A percentile compares a stretch with the other conserved stretches of the same genome.
Evolutionary conservation across 148 eudicot genomes (phyloP).

Genomic region (Rhododendron williamsianum): DNA sequence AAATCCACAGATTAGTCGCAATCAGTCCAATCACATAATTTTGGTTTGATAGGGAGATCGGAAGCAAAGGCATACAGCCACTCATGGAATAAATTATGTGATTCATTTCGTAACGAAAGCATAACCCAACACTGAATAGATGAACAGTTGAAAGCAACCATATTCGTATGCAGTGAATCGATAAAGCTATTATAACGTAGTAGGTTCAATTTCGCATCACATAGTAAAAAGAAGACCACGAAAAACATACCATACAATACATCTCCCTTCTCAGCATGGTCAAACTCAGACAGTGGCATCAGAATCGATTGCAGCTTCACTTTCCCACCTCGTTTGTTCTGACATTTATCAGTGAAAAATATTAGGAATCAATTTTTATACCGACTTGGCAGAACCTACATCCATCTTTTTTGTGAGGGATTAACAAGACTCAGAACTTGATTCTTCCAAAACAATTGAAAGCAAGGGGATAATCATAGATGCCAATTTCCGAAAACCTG

Average conservation of each 20-base stretch:
- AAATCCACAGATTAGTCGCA: constrained; percentile 5
- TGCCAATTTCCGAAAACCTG: constrained; percentile 46
- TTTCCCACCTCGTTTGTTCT: constrained; percentile 94
- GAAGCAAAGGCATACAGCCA: background rate
- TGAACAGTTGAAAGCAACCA: background rate
- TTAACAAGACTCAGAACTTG: background rate
- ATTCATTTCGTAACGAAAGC: background rate
- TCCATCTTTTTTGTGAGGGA: background rate
- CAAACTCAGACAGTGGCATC: constrained; percentile 89
- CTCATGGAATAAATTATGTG: background rate
- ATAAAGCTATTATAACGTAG: background rate
- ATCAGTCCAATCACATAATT: background rate
- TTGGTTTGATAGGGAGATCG: background rate
- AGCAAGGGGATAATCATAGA: background rate
- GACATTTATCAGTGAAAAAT: constrained; percentile 5
- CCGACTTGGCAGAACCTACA: background rate
- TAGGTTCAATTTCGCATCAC: background rate
- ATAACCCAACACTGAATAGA: background rate
- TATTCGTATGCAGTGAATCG: background rate
- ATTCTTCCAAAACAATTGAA: background rate
- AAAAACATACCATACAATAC: constrained; percentile 68
- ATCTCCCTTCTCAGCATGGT: constrained; percentile 87
- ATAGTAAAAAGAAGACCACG: background rate
- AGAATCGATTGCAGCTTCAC: constrained; percentile 80
- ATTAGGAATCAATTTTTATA: background rate